These are phyloP conservation scores for Puccinia coronata DNA, from an alignment of 1,284 basidiomycete species.

Conservation along the genomic window DNA sequence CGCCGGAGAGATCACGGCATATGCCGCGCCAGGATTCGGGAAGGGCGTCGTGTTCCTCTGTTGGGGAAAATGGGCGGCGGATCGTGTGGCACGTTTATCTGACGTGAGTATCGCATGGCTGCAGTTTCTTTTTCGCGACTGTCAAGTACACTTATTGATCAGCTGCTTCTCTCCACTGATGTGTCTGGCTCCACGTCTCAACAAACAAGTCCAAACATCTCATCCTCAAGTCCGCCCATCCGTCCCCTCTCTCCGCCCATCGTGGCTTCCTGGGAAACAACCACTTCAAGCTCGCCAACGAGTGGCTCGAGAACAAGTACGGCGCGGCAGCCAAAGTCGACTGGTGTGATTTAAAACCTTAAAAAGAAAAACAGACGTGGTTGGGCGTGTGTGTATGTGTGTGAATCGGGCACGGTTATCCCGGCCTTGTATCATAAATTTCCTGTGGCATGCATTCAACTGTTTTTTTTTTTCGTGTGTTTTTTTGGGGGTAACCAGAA, in stretches of 20 bases:
- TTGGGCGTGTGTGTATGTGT: too few relatives aligned
- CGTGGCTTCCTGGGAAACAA: constrained; percentile 59
- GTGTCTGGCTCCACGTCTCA: too few relatives aligned
- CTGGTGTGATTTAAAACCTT: constrained; percentile 52
- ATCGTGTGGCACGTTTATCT: constrained; percentile 55
- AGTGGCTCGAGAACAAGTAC: constrained; percentile 57
- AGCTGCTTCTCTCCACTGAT: neutral
- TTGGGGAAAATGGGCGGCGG: constrained; percentile 58
- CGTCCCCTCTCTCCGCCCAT: constrained; percentile 58
- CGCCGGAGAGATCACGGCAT: neutral
- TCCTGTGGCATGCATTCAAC: too few relatives aligned
- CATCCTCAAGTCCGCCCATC: constrained; percentile 57
- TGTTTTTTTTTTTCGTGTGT: too few relatives aligned
- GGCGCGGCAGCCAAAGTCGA: constrained; percentile 56
- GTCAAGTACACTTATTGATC: neutral
- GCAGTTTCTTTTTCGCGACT: constrained; percentile 22
- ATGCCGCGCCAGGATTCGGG: constrained; percentile 38
- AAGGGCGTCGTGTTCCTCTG: constrained; percentile 58
- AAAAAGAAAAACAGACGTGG: too few relatives aligned
- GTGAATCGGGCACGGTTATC: too few relatives aligned
- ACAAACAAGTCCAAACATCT: constrained; percentile 54
- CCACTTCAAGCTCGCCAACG: constrained; percentile 58
- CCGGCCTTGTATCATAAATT: too few relatives aligned
- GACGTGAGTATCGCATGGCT: constrained; percentile 53
- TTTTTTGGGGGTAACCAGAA: too few relatives aligned